phyloP scores from a whole-genome alignment of 2,329 filamentous ascomycete genomes.

The Botryotinia narcissicola region DNA sequence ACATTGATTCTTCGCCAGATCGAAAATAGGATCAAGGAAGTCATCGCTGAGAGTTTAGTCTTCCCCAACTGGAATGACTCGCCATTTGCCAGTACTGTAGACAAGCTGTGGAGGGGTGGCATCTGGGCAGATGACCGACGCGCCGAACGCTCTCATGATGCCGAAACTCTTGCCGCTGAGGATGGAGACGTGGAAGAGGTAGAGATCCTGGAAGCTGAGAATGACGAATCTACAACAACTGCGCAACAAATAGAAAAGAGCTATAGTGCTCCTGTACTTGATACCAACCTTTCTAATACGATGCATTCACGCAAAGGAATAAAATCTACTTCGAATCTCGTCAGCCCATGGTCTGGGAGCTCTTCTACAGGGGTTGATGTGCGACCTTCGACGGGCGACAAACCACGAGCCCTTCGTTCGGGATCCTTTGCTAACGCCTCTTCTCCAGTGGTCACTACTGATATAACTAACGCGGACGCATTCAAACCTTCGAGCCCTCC shows the following conservation, averaged over 20 bases:
- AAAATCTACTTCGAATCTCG: conserved; percentile 33
- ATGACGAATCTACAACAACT: conserved; percentile 40
- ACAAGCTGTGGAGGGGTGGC: conserved; percentile 78
- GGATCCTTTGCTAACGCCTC: conserved; percentile 61
- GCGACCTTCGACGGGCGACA: conserved; percentile 43
- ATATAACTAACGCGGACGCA: conserved; percentile 64
- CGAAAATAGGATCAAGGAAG: conserved; percentile 91
- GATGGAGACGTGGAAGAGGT: conserved; percentile 48
- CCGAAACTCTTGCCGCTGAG: conserved; percentile 44
- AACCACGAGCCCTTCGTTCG: conserved; percentile 57
- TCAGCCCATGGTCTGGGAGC: conserved; percentile 39
- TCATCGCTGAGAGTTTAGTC: conserved; percentile 87
- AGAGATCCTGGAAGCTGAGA: conserved; percentile 38
- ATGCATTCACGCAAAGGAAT: conserved; percentile 51
- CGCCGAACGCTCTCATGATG: conserved; percentile 42
- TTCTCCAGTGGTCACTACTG: conserved; percentile 64
- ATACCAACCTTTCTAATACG: conserved; percentile 43
- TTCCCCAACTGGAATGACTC: conserved; percentile 95
- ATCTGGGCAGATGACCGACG: conserved; percentile 65
- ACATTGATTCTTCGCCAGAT: conserved; percentile 88
- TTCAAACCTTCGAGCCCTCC: conserved; percentile 54
- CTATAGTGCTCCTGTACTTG: conserved; percentile 48
- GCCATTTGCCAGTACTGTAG: conserved; percentile 80
- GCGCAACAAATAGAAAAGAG: conserved; percentile 54
- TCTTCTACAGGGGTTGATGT: conserved; percentile 51